A percentile compares a stretch with the other conserved stretches of the same genome.
Evolutionary conservation across 352 stramenopile genomes (phyloP).

Genomic region (Blastocystis sp.): DNA sequence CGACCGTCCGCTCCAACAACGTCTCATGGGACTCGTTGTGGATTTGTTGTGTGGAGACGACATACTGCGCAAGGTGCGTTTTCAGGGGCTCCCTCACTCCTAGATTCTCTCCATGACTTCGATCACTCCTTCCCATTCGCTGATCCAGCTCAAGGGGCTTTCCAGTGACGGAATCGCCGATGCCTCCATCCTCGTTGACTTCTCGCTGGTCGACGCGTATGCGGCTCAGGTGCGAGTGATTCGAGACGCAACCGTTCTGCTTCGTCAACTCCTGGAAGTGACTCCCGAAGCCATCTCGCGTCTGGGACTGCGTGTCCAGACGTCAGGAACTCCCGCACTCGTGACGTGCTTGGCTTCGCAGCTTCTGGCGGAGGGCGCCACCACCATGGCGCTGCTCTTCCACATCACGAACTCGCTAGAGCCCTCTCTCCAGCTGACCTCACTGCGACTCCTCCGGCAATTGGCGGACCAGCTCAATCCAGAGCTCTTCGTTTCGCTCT

Average conservation of each 20-base stretch:
- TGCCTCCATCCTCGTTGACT: not conserved
- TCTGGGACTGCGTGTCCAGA: not conserved
- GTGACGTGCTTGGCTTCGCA: slow-evolving; percentile 19
- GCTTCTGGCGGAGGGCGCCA: not conserved
- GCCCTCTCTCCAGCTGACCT: not conserved
- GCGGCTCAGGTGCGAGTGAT: not conserved
- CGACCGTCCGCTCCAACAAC: not conserved
- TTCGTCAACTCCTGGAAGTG: not conserved
- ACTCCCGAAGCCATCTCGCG: not conserved
- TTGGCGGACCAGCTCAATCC: not conserved
- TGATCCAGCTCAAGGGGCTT: not conserved
- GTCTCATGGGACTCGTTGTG: not conserved
- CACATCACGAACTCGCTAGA: not conserved
- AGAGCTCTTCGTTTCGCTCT: not conserved
- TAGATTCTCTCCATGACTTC: not conserved
- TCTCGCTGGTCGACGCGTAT: not conserved
- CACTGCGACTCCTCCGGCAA: not conserved
- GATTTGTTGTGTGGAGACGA: not conserved
- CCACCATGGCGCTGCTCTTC: not conserved
- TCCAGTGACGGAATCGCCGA: slow-evolving; percentile 11
- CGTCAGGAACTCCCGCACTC: not conserved
- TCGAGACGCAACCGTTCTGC: not conserved
- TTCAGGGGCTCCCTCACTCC: not conserved
- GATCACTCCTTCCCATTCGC: not conserved
- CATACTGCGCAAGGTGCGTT: too few relatives aligned